Evolutionary conservation across 2,329 filamentous ascomycete species (phyloP), one percentile per base, ranked within the genome.

Genomic region (Nemania bipapillata): DNA sequence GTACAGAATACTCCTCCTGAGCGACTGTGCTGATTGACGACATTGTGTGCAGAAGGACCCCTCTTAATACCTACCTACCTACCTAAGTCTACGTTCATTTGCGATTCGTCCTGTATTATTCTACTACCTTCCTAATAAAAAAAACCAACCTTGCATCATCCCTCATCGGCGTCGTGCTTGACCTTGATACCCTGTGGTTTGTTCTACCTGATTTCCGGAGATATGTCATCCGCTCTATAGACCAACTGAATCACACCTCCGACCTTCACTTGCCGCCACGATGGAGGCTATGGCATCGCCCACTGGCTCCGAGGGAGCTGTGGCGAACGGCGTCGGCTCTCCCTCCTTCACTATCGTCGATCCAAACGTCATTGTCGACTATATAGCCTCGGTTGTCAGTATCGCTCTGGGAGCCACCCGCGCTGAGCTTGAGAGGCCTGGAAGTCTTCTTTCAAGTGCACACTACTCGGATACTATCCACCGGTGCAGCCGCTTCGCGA

Each of bases 401-500:
- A 87, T 92, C 66, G 91, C 91, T 72, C 86, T 95, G 55, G 92
- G 92, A 73, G 91, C 92, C 74, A 88, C 88, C 65, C 89, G 89
- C 77, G 85, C 89, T 70, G 95, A 99, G 78, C 88, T 99, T 63
- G 90, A 95, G 79, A 87, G 88, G 72, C 84, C 90, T 17, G 94
- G 92, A 70, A 97, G 93, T 83, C 85, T 99, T 81, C 86, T 99
- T 70, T 93, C 94, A 66, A 86, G 90, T 76, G 81, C 85, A 65
- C 88, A 86, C 74, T 87, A 93, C 74, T 83, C 86, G 62, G 95
- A 98, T 75, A 97, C 96, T 6, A 83, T 97, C 65, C 90, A 94
- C 78, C 89, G 93, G 83, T 97, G 95, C 81, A 89, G 90, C 73
- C 91, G 94, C 76, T 98, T 98, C 81, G 94, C 94, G 66, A 89